Conservation (phyloP, 2,329 filamentous ascomycete species). For the Coccinonectria pachysandricola region DNA sequence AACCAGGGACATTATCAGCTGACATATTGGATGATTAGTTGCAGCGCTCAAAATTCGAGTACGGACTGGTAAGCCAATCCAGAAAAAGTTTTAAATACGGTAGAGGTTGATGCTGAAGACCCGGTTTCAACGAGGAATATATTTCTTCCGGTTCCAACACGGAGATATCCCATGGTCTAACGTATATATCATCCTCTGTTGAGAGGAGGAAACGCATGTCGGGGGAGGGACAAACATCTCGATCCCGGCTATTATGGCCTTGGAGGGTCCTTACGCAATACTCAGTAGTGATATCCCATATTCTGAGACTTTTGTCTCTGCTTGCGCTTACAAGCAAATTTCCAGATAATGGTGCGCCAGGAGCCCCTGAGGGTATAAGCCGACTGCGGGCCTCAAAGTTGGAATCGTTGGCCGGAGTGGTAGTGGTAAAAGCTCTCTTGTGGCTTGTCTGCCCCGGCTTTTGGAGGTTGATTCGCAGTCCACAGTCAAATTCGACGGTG, state of each 20-base stretch:
- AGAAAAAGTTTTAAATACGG: too few species aligned
- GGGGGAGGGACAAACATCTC: conserved; percentile 70
- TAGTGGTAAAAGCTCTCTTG: too few species aligned
- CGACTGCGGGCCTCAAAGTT: too few species aligned
- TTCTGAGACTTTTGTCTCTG: conserved; percentile 70
- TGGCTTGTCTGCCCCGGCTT: too few species aligned
- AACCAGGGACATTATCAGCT: too few species aligned
- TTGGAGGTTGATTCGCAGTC: too few species aligned
- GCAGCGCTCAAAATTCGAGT: too few species aligned
- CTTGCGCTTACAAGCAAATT: conserved; percentile 82
- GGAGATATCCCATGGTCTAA: conserved; percentile 76
- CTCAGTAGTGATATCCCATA: conserved; percentile 90
- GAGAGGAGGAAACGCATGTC: conserved; percentile 80
- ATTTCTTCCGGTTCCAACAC: conserved; percentile 57
- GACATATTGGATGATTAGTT: too few species aligned
- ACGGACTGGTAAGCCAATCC: too few species aligned
- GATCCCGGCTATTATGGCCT: conserved; percentile 84
- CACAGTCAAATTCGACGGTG: too few species aligned
- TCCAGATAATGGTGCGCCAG: conserved; percentile 65
- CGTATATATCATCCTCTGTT: conserved; percentile 71
- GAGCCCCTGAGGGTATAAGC: conserved; percentile 76
- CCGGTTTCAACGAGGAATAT: conserved; percentile 66
- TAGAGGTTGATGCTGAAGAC: too few species aligned
- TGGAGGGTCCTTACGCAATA: conserved; percentile 86
- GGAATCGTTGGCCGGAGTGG: too few species aligned